Percentiles rank a stretch among this genome's conserved stretches.
Evolutionary conservation across 2,329 filamentous ascomycete species (phyloP).

Genomic region (Pyricularia grisea): DNA sequence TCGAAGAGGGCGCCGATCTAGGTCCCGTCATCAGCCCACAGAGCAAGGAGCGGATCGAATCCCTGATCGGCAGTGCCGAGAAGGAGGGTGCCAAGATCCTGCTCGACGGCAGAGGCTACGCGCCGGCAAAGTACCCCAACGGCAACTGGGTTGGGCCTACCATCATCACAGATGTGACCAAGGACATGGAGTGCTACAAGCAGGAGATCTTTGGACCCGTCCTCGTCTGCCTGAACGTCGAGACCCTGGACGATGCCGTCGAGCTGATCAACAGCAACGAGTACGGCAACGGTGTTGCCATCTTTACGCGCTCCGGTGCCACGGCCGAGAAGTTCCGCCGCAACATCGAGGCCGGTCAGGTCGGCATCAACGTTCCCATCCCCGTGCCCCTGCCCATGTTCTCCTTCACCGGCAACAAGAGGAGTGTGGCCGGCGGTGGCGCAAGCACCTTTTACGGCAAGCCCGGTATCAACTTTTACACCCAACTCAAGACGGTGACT

Average conservation of each 20-base stretch:
- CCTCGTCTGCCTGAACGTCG: slow-evolving; percentile 69
- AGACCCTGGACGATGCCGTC: slow-evolving; percentile 71
- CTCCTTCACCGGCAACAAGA: slow-evolving; percentile 73
- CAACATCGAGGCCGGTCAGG: slow-evolving; percentile 75
- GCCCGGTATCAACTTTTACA: slow-evolving; percentile 89
- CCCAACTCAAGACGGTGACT: slow-evolving; percentile 95
- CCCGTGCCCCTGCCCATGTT: slow-evolving; percentile 64
- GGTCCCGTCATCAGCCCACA: slow-evolving; percentile 75
- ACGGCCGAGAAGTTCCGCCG: slow-evolving; percentile 72
- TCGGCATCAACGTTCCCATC: slow-evolving; percentile 79
- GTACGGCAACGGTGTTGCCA: slow-evolving; percentile 78
- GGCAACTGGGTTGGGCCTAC: slow-evolving; percentile 82
- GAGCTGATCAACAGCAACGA: slow-evolving; percentile 77
- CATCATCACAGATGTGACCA: slow-evolving; percentile 72
- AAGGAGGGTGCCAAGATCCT: slow-evolving; percentile 73
- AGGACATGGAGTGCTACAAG: slow-evolving; percentile 73
- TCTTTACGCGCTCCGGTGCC: slow-evolving; percentile 71
- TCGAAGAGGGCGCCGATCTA: slow-evolving; percentile 70
- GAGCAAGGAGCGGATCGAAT: slow-evolving; percentile 70
- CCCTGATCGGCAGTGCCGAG: slow-evolving; percentile 66
- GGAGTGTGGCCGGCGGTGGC: slow-evolving; percentile 82
- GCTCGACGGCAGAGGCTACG: slow-evolving; percentile 70
- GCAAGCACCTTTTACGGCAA: slow-evolving; percentile 93
- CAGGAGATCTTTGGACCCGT: slow-evolving; percentile 85
- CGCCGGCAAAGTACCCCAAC: slow-evolving; percentile 69